Evolutionary conservation across 306 rosid species (phyloP).

Genomic region (Castanospermum australe): DNA sequence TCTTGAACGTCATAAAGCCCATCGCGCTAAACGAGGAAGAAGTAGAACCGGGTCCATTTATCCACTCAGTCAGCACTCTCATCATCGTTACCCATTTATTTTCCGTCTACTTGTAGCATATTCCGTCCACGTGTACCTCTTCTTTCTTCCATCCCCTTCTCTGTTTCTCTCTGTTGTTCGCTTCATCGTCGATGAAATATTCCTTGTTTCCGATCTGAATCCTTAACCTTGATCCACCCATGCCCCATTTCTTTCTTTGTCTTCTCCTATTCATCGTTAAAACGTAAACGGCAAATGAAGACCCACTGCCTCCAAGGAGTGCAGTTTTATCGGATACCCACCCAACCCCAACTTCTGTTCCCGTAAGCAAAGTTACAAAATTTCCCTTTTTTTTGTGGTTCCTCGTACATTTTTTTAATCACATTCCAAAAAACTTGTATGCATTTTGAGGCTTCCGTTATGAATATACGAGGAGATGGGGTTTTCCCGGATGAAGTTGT

Average conservation of each 20-base stretch:
- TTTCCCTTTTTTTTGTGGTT: conserved; percentile 13
- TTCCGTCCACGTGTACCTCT: not conserved
- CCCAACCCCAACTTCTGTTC: conserved; percentile 24
- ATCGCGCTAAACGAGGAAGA: too few relatives aligned
- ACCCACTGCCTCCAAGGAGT: conserved; percentile 24
- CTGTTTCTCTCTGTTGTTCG: not conserved
- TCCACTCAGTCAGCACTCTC: too few relatives aligned
- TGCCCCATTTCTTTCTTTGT: not conserved
- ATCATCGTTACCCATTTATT: too few relatives aligned
- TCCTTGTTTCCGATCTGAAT: not conserved
- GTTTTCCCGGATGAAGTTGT: conserved; percentile 77
- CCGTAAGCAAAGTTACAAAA: conserved; percentile 48
- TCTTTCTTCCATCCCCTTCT: conserved; percentile 2
- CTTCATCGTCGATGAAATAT: not conserved
- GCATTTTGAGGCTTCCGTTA: conserved; percentile 21
- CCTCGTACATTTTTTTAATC: conserved; percentile 7
- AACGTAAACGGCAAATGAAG: not conserved
- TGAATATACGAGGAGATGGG: conserved; percentile 51
- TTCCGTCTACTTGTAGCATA: not conserved
- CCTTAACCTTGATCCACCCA: not conserved
- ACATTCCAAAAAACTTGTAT: not conserved
- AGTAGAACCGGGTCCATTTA: too few relatives aligned
- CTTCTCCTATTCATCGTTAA: not conserved
- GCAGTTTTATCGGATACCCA: conserved; percentile 33
- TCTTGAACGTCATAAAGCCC: too few relatives aligned